Evolutionary conservation across 176 grass and related monocot species (phyloP).

Genomic region (Phragmites australis): DNA sequence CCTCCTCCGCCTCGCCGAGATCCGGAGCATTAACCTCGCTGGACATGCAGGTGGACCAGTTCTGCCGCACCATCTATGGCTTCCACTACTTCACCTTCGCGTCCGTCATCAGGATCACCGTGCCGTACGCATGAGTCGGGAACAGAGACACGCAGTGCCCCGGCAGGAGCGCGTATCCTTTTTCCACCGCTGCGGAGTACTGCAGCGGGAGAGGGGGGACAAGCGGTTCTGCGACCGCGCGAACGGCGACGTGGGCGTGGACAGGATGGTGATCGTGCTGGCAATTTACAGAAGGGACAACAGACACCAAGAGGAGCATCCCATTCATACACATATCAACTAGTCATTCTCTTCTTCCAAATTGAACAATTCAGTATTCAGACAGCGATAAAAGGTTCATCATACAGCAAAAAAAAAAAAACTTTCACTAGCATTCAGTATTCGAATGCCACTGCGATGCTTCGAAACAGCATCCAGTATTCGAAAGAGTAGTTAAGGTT

Average conservation of each 20-base stretch:
- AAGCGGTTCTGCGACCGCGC: slow-evolving; percentile 58
- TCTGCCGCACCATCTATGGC: slow-evolving; percentile 79
- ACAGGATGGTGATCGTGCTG: slow-evolving; percentile 85
- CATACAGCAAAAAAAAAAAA: neutral
- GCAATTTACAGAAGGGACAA: neutral
- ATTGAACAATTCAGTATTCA: slow-evolving; percentile 12
- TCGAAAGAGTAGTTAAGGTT: slow-evolving; percentile 7
- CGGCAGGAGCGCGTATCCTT: slow-evolving; percentile 74
- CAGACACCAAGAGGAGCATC: neutral
- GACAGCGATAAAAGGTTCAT: neutral
- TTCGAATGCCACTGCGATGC: neutral
- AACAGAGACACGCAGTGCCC: slow-evolving; percentile 81
- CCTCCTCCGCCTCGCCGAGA: slow-evolving; percentile 1
- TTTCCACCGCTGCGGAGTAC: slow-evolving; percentile 49
- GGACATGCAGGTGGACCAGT: slow-evolving; percentile 76
- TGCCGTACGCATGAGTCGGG: slow-evolving; percentile 87
- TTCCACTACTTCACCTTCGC: slow-evolving; percentile 94
- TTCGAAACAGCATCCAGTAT: neutral
- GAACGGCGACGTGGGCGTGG: slow-evolving; percentile 68
- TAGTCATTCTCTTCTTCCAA: neutral
- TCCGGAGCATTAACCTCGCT: slow-evolving; percentile 53
- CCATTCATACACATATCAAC: neutral
- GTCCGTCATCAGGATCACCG: slow-evolving; percentile 64
- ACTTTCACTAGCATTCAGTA: slow-evolving; percentile 2
- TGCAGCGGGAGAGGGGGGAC: neutral